Evolutionary conservation across 768 basidiomycete species (phyloP).

Genomic region (Collybia nuda): DNA sequence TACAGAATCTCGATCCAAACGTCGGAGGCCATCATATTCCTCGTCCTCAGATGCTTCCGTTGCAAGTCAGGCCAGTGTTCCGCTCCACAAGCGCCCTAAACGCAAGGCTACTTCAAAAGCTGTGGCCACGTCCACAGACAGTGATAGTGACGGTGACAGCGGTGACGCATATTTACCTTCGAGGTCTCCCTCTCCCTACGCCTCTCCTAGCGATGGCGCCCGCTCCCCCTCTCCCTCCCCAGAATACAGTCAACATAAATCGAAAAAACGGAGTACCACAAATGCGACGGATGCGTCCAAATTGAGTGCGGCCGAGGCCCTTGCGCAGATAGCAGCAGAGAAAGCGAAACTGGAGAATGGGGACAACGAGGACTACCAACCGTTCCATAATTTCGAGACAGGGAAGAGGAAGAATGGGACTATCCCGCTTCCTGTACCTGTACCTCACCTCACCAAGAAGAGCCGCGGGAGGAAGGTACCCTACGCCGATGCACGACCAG

Average conservation of each 20-base stretch:
- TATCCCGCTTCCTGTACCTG: conserved; percentile 49
- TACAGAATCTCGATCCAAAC: conserved; percentile 1
- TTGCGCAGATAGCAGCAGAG: conserved; percentile 14
- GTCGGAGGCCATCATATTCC: conserved; percentile 12
- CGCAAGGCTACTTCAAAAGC: conserved; percentile 1
- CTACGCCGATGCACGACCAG: conserved; percentile 35
- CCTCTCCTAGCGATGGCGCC: conserved; percentile 16
- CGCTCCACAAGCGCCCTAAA: conserved; percentile 9
- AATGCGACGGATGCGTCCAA: conserved; percentile 3
- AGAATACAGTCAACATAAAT: background rate
- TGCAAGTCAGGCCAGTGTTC: conserved; percentile 2
- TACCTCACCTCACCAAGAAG: conserved; percentile 71
- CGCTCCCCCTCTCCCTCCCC: conserved; percentile 5
- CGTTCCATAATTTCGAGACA: background rate
- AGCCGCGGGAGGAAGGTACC: conserved; percentile 69
- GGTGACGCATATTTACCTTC: conserved; percentile 21
- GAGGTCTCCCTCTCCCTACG: conserved; percentile 14
- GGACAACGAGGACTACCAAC: background rate
- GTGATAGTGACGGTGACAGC: conserved; percentile 10
- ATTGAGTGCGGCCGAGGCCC: conserved; percentile 21
- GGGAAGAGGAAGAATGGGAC: conserved; percentile 11
- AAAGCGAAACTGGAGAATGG: conserved; percentile 1
- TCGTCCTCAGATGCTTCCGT: conserved; percentile 11
- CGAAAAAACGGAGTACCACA: conserved; percentile 1
- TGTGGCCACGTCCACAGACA: background rate